phyloP scores from a whole-genome alignment of 805 yeast genomes.

The Danielia reshetovae region DNA sequence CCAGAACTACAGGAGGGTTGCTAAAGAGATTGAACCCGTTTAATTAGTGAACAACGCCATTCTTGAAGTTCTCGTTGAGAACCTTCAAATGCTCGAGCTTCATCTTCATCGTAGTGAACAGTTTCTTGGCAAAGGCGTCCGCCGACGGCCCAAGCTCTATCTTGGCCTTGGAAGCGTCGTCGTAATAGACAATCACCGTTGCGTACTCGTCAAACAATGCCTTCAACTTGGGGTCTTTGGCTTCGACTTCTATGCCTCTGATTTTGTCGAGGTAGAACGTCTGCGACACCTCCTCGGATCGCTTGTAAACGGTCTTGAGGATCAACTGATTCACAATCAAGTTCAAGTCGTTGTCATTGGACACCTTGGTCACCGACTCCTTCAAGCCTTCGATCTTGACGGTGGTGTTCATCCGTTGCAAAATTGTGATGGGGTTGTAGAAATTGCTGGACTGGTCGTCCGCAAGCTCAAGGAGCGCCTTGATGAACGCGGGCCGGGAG shows the following conservation, averaged over 20 bases:
- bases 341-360: conserved; percentile 56
- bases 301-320: conserved; percentile 29
- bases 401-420: conserved; percentile 58
- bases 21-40: conserved; percentile 47
- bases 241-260: conserved; percentile 26
- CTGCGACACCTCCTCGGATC: conserved; percentile 26
- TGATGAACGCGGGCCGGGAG: conserved; percentile 70
- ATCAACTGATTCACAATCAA: conserved; percentile 53
- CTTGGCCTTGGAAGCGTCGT: conserved; percentile 6
- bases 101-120: conserved; percentile 11
- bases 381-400: conserved; percentile 65
- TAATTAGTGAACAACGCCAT: conserved; percentile 4
- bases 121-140: conserved; percentile 5
- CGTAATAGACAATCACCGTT: conserved; percentile 16
- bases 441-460: conserved; percentile 46
- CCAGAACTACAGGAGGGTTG: conserved; percentile 46
- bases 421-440: conserved; percentile 63
- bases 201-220: conserved; percentile 27
- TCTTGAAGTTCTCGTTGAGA: conserved; percentile 1
- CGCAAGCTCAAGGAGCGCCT: conserved; percentile 65
- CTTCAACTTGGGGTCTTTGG: conserved; percentile 10
- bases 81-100: conserved; percentile 17
- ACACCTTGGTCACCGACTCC: conserved; percentile 55
- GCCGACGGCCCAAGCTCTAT: conserved; percentile 6
- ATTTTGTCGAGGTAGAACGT: conserved; percentile 19